These are phyloP conservation scores for Populus alba DNA, from an alignment of 345 rosid species.

Conservation along the genomic window DNA sequence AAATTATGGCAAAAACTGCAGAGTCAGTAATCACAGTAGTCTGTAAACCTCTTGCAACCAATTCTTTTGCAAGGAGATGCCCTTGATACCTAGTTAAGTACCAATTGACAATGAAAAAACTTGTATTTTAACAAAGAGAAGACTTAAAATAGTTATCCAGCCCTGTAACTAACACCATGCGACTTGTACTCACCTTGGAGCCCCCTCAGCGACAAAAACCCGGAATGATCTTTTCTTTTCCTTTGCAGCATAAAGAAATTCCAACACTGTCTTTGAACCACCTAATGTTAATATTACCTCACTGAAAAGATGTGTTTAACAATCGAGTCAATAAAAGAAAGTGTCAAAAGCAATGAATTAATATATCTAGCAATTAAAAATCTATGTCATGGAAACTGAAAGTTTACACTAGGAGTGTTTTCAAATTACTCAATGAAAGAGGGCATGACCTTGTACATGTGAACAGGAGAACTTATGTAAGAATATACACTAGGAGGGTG, in stretches of 20 bases:
- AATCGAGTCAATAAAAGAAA: slow-evolving; percentile 17
- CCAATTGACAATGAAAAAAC: background rate
- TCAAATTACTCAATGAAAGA: background rate
- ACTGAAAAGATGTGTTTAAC: slow-evolving; percentile 38
- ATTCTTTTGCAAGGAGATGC: slow-evolving; percentile 83
- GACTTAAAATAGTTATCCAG: slow-evolving; percentile 10
- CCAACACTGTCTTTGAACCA: slow-evolving; percentile 91
- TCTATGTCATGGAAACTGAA: background rate
- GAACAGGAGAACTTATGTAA: no score
- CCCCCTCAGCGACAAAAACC: slow-evolving; percentile 96
- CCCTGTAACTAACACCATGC: slow-evolving; percentile 7
- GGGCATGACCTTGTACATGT: background rate
- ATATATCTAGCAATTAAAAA: background rate
- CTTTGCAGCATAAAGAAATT: slow-evolving; percentile 95
- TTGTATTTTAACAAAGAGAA: background rate
- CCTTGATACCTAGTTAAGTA: slow-evolving; percentile 75
- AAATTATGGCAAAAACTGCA: slow-evolving; percentile 98
- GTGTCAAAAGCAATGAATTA: background rate
- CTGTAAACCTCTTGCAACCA: slow-evolving; percentile 88
- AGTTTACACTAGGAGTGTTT: background rate
- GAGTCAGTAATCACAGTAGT: slow-evolving; percentile 94
- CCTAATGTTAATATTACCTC: slow-evolving; percentile 98
- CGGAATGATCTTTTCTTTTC: slow-evolving; percentile 95
- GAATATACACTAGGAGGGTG: no score
- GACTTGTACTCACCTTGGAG: slow-evolving; percentile 70